Percentiles rank a stretch among this genome's conserved stretches.
Conservation (phyloP, 2,329 filamentous ascomycete species). For the Podosphaera fusca region DNA sequence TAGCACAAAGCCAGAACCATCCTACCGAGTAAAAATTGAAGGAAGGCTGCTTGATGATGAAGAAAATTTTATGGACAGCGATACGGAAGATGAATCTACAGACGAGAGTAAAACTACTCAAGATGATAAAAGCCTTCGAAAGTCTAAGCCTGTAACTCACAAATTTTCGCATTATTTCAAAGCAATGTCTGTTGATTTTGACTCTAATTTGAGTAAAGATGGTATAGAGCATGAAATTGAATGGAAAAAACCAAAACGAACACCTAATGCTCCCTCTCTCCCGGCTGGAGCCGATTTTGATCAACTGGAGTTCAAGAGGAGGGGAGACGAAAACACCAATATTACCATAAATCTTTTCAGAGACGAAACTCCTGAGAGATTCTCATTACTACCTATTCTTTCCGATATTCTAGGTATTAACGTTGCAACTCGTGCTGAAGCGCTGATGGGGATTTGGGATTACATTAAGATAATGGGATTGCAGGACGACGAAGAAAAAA, state of each 20-base stretch:
- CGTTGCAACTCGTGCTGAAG: conserved; percentile 70
- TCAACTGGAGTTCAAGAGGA: conserved; percentile 73
- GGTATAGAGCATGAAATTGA: conserved; percentile 39
- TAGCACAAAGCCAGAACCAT: conserved; percentile 50
- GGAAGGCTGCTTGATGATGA: conserved; percentile 58
- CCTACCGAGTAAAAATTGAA: conserved; percentile 80
- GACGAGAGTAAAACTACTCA: conserved; percentile 32
- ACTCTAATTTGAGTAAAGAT: conserved; percentile 34
- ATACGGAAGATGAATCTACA: conserved; percentile 23
- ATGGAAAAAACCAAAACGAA: conserved; percentile 59
- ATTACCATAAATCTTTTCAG: conserved; percentile 68
- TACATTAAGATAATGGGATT: conserved; percentile 71
- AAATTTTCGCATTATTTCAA: conserved; percentile 65
- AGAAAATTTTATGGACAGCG: conserved; percentile 27
- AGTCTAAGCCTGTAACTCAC: conserved; percentile 23
- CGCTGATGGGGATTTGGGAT: conserved; percentile 84
- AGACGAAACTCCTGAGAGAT: conserved; percentile 71
- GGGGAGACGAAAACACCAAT: conserved; percentile 79
- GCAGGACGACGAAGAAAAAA: conserved; percentile 86
- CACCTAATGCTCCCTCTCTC: conserved; percentile 25
- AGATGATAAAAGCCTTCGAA: conserved; percentile 13
- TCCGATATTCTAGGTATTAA: conserved; percentile 67
- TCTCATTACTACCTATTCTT: conserved; percentile 52
- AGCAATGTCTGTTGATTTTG: conserved; percentile 51
- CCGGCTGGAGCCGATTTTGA: conserved; percentile 59